A percentile compares a stretch with the other conserved stretches of the same genome.
Conservation (phyloP, 495 filamentous ascomycete genomes). For the Penicillium longicatenatum region DNA sequence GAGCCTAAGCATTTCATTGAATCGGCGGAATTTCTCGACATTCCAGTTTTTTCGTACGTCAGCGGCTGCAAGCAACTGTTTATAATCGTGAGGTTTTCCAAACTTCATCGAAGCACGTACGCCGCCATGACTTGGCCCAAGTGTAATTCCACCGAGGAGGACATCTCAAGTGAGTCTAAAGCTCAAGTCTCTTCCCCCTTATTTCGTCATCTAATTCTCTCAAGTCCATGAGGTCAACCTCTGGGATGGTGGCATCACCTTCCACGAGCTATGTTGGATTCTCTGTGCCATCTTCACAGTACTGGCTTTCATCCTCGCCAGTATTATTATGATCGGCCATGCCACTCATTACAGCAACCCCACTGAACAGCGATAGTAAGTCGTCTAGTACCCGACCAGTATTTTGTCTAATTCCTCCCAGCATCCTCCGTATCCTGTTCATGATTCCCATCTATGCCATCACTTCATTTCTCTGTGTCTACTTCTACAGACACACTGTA, state of each 20-base stretch:
- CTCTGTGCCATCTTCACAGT: slow-evolving; percentile 55
- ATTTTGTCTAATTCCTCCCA: slow-evolving; percentile 25
- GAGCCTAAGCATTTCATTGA: background rate
- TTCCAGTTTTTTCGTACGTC: slow-evolving; percentile 5
- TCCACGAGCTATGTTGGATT: slow-evolving; percentile 18
- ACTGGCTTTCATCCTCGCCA: slow-evolving; percentile 56
- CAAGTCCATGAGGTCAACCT: slow-evolving; percentile 21
- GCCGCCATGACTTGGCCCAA: slow-evolving; percentile 32
- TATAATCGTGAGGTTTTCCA: background rate
- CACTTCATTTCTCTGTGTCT: slow-evolving; percentile 64
- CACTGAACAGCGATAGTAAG: slow-evolving; percentile 67
- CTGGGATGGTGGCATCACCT: slow-evolving; percentile 24
- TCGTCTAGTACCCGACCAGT: background rate
- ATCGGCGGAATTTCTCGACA: background rate
- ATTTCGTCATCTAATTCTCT: slow-evolving; percentile 1
- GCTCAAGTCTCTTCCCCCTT: slow-evolving; percentile 2
- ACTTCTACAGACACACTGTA: slow-evolving; percentile 67
- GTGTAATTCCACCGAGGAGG: slow-evolving; percentile 39
- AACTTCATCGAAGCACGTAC: background rate
- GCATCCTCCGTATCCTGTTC: slow-evolving; percentile 76
- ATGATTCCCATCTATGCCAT: slow-evolving; percentile 74
- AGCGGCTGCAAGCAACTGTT: background rate
- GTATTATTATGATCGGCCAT: slow-evolving; percentile 66
- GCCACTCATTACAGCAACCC: slow-evolving; percentile 69
- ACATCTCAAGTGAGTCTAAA: slow-evolving; percentile 29